Percentiles rank a stretch among this genome's conserved stretches.
Evolutionary conservation across 2,329 filamentous ascomycete species (phyloP).

Genomic region (Cytospora schulzeri): DNA sequence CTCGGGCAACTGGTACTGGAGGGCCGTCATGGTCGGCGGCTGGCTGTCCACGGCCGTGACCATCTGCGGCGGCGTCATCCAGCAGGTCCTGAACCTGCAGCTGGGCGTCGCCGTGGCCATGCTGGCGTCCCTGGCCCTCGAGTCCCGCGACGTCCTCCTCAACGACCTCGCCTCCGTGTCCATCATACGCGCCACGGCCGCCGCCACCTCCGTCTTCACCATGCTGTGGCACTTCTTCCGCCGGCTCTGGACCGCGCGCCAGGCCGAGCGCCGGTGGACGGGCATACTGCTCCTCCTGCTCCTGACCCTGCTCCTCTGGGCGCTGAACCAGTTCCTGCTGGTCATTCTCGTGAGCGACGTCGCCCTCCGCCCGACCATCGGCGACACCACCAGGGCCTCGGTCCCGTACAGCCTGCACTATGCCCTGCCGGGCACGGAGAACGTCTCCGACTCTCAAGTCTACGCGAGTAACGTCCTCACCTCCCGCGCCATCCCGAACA

Average conservation of each 20-base stretch:
- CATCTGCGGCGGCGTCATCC: no score
- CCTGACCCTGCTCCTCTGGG: neutral
- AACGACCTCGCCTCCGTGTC: conserved; percentile 1
- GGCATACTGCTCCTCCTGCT: neutral
- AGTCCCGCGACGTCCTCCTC: neutral
- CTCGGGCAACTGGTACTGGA: no score
- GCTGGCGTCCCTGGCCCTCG: conserved; percentile 1
- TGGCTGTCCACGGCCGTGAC: no score
- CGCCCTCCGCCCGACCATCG: neutral
- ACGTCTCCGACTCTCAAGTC: neutral
- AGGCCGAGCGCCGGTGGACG: neutral
- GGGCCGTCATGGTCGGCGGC: no score
- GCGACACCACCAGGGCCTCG: neutral
- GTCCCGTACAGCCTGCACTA: neutral
- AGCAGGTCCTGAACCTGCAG: no score
- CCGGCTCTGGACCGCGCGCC: neutral
- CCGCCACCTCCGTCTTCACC: neutral
- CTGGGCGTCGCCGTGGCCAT: no score
- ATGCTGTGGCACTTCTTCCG: neutral
- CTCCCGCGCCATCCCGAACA: neutral
- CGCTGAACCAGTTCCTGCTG: neutral
- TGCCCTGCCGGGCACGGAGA: neutral
- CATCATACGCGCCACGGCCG: neutral
- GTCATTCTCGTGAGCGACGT: conserved; percentile 1
- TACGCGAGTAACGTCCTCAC: neutral